Base-by-base conservation (phyloP, 2,329 filamentous ascomycete species). In the Ceratocystis destructans region DNA sequence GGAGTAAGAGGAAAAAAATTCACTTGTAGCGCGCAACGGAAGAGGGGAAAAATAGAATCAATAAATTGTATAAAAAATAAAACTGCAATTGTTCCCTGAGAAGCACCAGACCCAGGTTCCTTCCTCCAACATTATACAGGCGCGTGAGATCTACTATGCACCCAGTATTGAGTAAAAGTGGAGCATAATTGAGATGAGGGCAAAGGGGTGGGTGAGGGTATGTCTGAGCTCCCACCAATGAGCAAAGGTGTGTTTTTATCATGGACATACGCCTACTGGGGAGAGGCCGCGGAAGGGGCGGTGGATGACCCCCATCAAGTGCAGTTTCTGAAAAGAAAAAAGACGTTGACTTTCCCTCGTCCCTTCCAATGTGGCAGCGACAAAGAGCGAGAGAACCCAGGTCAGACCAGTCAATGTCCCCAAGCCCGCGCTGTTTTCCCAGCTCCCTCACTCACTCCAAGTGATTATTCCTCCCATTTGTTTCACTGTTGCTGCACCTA, bases 261-360 rank as follows among this genome's bases (percentile, higher is more conserved):
- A 37, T 33, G 15, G 2, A 5, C 20, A 37, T 28, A 17, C 55
- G n/a, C 37, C 12, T 25, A 15, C 48, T 15, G 20, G 22, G 37
- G 10, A 28, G 20, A 31, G 28, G 15, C 55, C 22, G 28, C 55
- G 55, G 55, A 59, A 59, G 55, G 55, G 55, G 55, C 55, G 55
- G 55, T 59, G 55, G 55, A 59, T 59, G 33, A n/a, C 31, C 55
- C 25, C 55, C 55, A 59, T 59, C 55, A 59, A 31, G 55, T 59
- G 55, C 55, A 59, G 55, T 59, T 59, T 59, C 55, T 33, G 55
- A 59, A 37, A 37, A 33, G 37, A 41, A 15, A 1, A 41, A 41
- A 15, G n/a, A 31, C 3, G 5, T 37, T 57, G 25, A n/a, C 55
- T 59, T 41, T 6, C 55, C 28, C 28, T 37, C 5, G 55, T 59